Conservation (phyloP, 2,329 filamentous ascomycete species). For the Aureobasidium pullulans region DNA sequence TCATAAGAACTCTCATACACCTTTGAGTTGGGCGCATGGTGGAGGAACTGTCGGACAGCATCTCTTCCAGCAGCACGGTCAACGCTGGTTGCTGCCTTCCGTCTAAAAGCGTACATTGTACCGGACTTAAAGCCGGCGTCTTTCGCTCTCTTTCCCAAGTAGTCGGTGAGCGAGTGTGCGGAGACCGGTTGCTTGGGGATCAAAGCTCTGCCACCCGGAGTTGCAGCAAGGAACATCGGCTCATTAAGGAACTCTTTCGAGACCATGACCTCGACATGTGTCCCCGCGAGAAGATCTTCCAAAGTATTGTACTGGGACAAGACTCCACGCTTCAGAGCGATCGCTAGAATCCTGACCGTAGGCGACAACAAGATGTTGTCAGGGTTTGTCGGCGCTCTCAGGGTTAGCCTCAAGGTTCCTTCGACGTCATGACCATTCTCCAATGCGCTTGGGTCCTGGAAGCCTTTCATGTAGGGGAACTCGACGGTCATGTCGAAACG, state of each 20-base stretch:
- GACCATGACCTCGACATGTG: not conserved
- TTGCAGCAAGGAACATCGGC: not conserved
- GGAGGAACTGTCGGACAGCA: not conserved
- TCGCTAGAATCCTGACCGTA: not conserved
- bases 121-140: not conserved
- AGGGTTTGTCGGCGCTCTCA: not conserved
- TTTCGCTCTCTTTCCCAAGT: not conserved
- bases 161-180: not conserved
- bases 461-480: not conserved
- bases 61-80: not conserved
- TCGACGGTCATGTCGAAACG: not conserved
- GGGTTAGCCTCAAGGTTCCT: not conserved
- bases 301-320: not conserved
- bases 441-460: not conserved
- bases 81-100: not conserved
- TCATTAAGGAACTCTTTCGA: not conserved
- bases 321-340: not conserved
- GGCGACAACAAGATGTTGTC: not conserved
- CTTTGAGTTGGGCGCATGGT: not conserved
- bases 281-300: not conserved
- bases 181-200: not conserved
- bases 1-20: not conserved
- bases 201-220: not conserved
- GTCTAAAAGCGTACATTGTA: not conserved
- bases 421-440: not conserved